Evolutionary conservation across 192 early-diverging fungal genomes (phyloP).

Genomic region (Coemansia sp.): DNA sequence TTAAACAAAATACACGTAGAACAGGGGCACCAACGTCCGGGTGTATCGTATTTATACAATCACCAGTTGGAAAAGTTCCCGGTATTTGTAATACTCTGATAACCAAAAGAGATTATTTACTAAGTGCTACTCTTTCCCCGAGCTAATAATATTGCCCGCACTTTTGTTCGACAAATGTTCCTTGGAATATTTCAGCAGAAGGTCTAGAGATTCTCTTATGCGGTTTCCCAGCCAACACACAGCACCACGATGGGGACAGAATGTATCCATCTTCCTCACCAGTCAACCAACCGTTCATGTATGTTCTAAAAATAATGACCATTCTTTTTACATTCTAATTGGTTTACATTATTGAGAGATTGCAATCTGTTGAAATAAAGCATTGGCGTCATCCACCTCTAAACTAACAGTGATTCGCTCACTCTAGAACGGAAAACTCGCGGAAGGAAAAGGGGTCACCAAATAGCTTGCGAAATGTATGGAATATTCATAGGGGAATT

Average conservation of each 20-base stretch:
- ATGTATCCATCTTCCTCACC: too few relatives aligned
- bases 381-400: background rate
- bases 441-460: too few relatives aligned
- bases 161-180: slow-evolving; percentile 3
- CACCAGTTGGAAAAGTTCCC: background rate
- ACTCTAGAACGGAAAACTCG: slow-evolving; percentile 3
- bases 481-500: slow-evolving; percentile 1
- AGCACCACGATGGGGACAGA: slow-evolving; percentile 2
- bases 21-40: too few relatives aligned
- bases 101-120: background rate
- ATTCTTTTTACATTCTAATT: background rate
- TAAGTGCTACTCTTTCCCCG: background rate
- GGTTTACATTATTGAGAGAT: background rate
- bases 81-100: background rate
- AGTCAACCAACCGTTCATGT: too few relatives aligned
- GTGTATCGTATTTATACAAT: slow-evolving; percentile 8
- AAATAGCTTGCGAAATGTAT: slow-evolving; percentile 2
- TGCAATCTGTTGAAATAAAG: background rate
- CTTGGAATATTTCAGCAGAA: background rate
- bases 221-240: slow-evolving; percentile 3
- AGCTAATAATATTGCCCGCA: background rate
- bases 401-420: background rate
- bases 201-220: background rate
- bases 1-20: background rate
- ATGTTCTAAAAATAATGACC: background rate